Evolutionary conservation across 2,329 filamentous ascomycete genomes (phyloP).

Genomic region (Thielaviopsis musarum): DNA sequence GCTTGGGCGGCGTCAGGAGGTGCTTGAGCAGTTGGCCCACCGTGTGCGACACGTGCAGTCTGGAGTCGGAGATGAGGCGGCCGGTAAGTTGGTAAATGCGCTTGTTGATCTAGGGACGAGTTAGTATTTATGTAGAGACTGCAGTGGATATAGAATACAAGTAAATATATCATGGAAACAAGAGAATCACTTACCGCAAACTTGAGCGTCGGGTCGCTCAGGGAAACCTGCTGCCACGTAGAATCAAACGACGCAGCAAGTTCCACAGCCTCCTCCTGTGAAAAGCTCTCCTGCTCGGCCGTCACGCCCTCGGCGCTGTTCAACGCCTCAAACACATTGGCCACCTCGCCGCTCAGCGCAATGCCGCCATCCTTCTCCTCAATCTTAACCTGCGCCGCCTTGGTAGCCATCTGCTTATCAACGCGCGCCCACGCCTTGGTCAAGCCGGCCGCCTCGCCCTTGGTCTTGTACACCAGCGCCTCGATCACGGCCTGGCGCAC

Average conservation of each 20-base stretch:
- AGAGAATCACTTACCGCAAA: conserved; percentile 47
- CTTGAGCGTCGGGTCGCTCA: conserved; percentile 44
- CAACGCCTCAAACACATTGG: conserved; percentile 20
- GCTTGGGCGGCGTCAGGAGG: conserved; percentile 35
- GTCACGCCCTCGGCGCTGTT: conserved; percentile 17
- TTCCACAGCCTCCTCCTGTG: conserved; percentile 23
- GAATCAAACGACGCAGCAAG: conserved; percentile 30
- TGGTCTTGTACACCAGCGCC: conserved; percentile 25
- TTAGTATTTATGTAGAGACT: too few species aligned
- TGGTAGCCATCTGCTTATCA: conserved; percentile 22
- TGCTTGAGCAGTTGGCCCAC: conserved; percentile 37
- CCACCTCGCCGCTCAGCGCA: conserved; percentile 23
- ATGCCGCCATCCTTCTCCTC: conserved; percentile 25
- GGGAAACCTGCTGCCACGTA: conserved; percentile 39
- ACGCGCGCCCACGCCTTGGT: conserved; percentile 17
- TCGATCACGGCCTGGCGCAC: conserved; percentile 37
- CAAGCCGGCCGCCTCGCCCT: conserved; percentile 17
- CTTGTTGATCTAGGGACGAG: conserved; percentile 49
- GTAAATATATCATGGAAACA: too few species aligned
- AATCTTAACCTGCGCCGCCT: conserved; percentile 22
- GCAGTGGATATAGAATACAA: not conserved
- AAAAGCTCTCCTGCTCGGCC: conserved; percentile 15
- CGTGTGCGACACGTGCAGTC: conserved; percentile 38
- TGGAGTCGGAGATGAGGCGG: conserved; percentile 53
- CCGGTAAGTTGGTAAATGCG: conserved; percentile 70